Base-by-base conservation (phyloP, 148 eudicot species). In the Chenopodium formosanum region DNA sequence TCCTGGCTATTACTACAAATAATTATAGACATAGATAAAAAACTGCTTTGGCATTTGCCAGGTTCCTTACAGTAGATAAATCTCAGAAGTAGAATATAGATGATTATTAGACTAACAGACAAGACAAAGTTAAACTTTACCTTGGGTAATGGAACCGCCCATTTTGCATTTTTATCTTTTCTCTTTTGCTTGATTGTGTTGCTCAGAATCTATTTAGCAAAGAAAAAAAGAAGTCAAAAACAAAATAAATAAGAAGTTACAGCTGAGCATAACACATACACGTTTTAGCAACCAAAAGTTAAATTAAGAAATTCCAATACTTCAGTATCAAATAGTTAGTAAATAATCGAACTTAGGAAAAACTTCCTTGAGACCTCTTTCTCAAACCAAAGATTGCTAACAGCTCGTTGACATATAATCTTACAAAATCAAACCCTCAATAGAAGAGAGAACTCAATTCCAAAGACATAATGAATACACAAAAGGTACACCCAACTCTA, bases 71-170 rank as follows among this genome's bases (percentile, higher is more conserved):
- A 78, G 63, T 9, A 29, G 12, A 23, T 19, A 13, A 48, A 22
- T 9, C 44, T 50, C 13, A 46, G 2, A 29, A 72, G 37, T 25
- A 29, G 31, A 9, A 8, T 44, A 22, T 34, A 13, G 60, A 73
- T 64, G 1, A 17, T 7, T 6, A 64, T 25, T 27, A 20, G 67
- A 77, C 1, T 19, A 72, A 80, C 11, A 9, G 16, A 11, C 22
- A 17, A 56, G 58, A 31, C 20, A 75, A 50, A 56, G 4, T 44
- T 29, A 0, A 73, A 67, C 12, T 81, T 50, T 84, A 95, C 97
- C 99, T 96, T 96, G 50, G 97, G 98, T 62, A 96, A 84, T 80
- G 99, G 99, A 84, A 96, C 99, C 20, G 94, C 95, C 99, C 99
- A 96, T 83, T 92, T 96, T 46, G 98, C 99, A 81, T 98, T 97